These are phyloP conservation scores for Geotrichum ghanense DNA, from an alignment of 805 yeast genomes.

Conservation along the genomic window DNA sequence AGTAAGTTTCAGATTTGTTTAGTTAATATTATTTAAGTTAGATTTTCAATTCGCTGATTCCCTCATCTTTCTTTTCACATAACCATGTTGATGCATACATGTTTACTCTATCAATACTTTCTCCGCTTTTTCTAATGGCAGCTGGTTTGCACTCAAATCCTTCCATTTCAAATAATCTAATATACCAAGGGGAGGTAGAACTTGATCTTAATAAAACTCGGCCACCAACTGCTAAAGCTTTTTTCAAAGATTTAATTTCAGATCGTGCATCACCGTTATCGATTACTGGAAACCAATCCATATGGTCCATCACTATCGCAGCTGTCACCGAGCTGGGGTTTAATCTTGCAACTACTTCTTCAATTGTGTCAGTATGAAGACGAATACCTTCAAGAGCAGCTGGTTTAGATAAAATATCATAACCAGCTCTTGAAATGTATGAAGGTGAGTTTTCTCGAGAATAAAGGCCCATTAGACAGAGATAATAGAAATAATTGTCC, in stretches of 20 bases:
- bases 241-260: conserved; percentile 54
- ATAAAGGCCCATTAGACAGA: conserved; percentile 54
- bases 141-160: conserved; percentile 65
- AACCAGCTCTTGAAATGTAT: conserved; percentile 52
- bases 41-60: neutral
- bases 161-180: conserved; percentile 48
- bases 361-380: conserved; percentile 68
- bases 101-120: conserved; percentile 66
- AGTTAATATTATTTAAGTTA: neutral
- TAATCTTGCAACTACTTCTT: conserved; percentile 61
- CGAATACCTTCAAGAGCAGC: conserved; percentile 60
- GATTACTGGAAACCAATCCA: conserved; percentile 78
- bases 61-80: conserved; percentile 1
- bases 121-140: conserved; percentile 51
- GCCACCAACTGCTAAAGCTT: conserved; percentile 56
- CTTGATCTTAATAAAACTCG: conserved; percentile 71
- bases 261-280: conserved; percentile 46
- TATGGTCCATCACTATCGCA: conserved; percentile 81
- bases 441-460: conserved; percentile 59
- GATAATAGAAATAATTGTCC: conserved; percentile 72
- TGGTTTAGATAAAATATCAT: conserved; percentile 35
- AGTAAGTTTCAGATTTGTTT: too few species aligned
- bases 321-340: conserved; percentile 53
- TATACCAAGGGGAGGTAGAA: conserved; percentile 67
- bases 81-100: conserved; percentile 90